Evolutionary conservation across 371 early-diverging fungal genomes (phyloP), one percentile per base, ranked within the genome.

Genomic region (Thermomucor indicae-seudaticae): DNA sequence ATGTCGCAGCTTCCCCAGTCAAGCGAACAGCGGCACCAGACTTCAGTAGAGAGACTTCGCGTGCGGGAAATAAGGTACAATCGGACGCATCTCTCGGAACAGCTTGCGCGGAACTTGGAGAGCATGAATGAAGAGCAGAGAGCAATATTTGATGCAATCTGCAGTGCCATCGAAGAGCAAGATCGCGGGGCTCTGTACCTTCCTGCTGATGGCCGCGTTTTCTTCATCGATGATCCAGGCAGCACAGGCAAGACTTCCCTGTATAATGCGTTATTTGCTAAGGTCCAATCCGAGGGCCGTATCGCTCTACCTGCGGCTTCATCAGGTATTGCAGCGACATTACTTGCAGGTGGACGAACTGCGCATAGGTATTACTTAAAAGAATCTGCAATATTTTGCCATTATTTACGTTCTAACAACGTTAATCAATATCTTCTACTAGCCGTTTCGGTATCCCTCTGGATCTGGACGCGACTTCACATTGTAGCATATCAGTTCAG

Each of bases 241-340:
- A 51, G 59, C 6, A 29, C 28, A 4, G 59, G 57, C 5, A 64
- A 64, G 31, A 56, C 57, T 0, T 59, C 53, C 7, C 25, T 64
- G 6, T 64, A 51, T 35, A 51, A 48, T 29, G 27, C 51, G 2
- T 29, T 65, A 10, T 48, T 65, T 4, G 44, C 10, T 12, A 8
- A 53, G 7, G 42, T 51, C n/a, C 47, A 51, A 3, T 25, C 35
- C 11, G 14, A 39, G 23, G 44, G 49, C 0, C 5, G 54, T 14
- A 39, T 43, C 24, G 49, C 58, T 12, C 24, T 50, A 19, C 42
- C 57, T 34, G 51, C 51, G 39, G 51, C 51, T 11, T 41, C 51
- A 2, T 45, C 47, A 30, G 58, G 58, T n/a, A 31, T 47, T 0
- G 58, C 47, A 3, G 42, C 51, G 6, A 12, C 25, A 16, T 17